Base-by-base conservation (phyloP, 2,329 filamentous ascomycete species). In the Blumeria hordei region DNA sequence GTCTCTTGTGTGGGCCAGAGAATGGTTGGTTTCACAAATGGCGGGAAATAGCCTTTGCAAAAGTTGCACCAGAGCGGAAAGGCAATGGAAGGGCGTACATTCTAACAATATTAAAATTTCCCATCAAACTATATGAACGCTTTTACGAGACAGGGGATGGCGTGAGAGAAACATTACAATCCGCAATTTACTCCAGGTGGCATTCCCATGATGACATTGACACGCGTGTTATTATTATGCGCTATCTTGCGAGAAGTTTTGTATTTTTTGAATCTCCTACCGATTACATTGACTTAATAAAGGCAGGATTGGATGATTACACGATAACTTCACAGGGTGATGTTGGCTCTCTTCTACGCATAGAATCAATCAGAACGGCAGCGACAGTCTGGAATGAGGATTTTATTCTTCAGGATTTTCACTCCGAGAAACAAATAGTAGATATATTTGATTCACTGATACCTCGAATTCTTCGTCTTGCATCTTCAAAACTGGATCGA, bases 241-340 rank as follows among this genome's bases (percentile, higher is more conserved):
- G 74, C 57, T 75, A 74, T 53, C 66, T 82, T 33, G 66, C 70
- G 1, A 68, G 68, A 36, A 74, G 71, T 56, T 67, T 67, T 6
- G 64, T 75, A 4, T 49, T 63, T 7, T 36, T 57, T 0, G 57
- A 53, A 1, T 54, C 59, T 39, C 41, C 58, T 8, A 11, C 41
- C 6, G 28, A 51, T 1, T 61, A 64, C 37, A 45, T 58, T 7
- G 18, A 56, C 16, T 57, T 66, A 11, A 66, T 83, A 8, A 63
- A 67, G 0, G 74, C 75, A 43, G 78, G 81, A 0, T 68, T 98
- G 33, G 83, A 90, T 60, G 88, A 98, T 65, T 96, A 96, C 64
- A 94, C 86, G 0, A 88, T 86, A 3, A 90, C 86, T 60, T 81
- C 88, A 12, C 75, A 88, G 56, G 92, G 92, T 14, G 92, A 98